Evolutionary conservation across 2,329 filamentous ascomycete genomes (phyloP).

Genomic region (Pestalotiopsis sp.): DNA sequence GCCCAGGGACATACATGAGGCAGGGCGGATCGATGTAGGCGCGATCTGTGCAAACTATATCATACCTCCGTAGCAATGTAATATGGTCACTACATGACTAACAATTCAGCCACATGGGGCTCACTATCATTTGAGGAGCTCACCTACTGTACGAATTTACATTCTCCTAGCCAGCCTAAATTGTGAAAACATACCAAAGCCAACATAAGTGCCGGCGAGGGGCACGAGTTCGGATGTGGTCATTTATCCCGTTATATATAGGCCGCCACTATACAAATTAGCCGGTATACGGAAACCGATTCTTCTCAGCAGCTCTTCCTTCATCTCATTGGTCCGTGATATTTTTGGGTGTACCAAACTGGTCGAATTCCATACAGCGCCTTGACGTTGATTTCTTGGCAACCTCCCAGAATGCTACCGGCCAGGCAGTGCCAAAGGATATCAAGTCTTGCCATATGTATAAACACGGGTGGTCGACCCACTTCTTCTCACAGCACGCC

Average conservation of each 20-base stretch:
- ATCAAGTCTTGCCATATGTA: not conserved
- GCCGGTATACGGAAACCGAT: not conserved
- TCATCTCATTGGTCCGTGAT: not conserved
- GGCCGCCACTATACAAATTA: not conserved
- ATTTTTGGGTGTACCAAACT: not conserved
- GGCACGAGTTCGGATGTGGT: not conserved
- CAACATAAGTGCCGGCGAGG: not conserved
- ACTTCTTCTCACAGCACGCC: not conserved
- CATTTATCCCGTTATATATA: not conserved
- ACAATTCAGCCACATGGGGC: no score
- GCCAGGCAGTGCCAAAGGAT: not conserved
- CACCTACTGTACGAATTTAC: no score
- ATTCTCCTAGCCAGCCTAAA: not conserved
- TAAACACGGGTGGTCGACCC: not conserved
- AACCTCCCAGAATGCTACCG: not conserved
- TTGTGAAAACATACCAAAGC: not conserved
- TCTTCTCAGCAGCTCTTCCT: not conserved
- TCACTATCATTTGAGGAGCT: no score
- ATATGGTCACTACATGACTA: no score
- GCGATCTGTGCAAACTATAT: no score
- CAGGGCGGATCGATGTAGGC: no score
- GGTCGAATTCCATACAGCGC: not conserved
- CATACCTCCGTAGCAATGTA: no score
- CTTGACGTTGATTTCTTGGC: not conserved
- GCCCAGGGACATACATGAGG: no score